A percentile compares a stretch with the other conserved stretches of the same genome.
Evolutionary conservation across 2,329 filamentous ascomycete species (phyloP).

Genomic region (Pseudogymnoascus pannorum): DNA sequence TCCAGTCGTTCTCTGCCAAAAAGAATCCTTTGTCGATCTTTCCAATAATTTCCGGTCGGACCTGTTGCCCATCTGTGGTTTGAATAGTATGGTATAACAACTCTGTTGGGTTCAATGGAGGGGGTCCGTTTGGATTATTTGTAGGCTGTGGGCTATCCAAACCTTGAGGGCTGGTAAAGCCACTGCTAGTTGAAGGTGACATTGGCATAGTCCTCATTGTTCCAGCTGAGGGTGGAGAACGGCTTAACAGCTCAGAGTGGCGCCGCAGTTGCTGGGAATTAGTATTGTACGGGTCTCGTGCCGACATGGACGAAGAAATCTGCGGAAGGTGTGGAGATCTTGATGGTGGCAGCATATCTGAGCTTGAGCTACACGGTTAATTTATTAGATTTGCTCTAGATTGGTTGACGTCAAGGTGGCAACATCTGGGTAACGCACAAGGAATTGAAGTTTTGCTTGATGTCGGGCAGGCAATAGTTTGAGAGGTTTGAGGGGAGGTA

Average conservation of each 20-base stretch:
- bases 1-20: constrained; percentile 59
- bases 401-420: neutral
- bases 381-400: neutral
- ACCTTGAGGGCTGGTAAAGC: constrained; percentile 28
- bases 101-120: constrained; percentile 32
- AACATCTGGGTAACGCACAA: constrained; percentile 1
- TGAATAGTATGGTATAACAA: constrained; percentile 39
- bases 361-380: constrained; percentile 9
- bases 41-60: constrained; percentile 56
- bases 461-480: constrained; percentile 28
- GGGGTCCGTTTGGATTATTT: constrained; percentile 19
- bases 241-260: constrained; percentile 24
- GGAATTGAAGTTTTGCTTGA: constrained; percentile 25
- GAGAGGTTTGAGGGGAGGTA: constrained; percentile 23
- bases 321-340: constrained; percentile 28
- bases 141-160: constrained; percentile 24
- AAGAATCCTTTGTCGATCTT: constrained; percentile 69
- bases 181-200: constrained; percentile 28
- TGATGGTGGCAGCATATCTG: constrained; percentile 27
- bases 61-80: constrained; percentile 40
- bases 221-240: constrained; percentile 27
- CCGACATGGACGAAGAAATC: constrained; percentile 24
- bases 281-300: constrained; percentile 27
- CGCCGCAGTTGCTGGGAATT: constrained; percentile 25
- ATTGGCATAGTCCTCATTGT: constrained; percentile 25